Conservation (phyloP, 495 filamentous ascomycete species). For the Barbatosphaeria neglecta region DNA sequence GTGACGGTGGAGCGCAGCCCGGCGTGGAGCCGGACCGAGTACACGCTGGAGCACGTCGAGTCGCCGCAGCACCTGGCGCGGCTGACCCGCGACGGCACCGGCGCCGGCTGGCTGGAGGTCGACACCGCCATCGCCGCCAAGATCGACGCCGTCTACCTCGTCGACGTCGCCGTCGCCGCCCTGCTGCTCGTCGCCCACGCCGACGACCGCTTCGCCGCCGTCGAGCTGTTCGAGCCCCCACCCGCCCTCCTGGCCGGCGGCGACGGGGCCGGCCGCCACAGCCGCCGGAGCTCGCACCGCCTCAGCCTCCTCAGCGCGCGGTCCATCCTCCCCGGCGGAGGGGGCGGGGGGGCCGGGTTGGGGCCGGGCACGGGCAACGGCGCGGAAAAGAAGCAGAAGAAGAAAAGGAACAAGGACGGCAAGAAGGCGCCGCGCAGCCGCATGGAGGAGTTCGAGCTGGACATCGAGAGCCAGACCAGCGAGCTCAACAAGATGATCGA, state of each 20-base stretch:
- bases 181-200: constrained; percentile 57
- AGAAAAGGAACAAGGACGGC: no score
- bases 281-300: constrained; percentile 12
- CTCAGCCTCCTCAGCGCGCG: constrained; percentile 13
- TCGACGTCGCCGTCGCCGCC: constrained; percentile 63
- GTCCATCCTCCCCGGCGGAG: constrained; percentile 8
- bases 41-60: constrained; percentile 50
- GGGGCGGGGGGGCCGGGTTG: no score
- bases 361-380: constrained; percentile 7
- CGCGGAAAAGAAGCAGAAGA: constrained; percentile 8
- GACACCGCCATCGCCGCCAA: constrained; percentile 38
- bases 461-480: constrained; percentile 41
- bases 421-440: no score
- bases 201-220: constrained; percentile 36
- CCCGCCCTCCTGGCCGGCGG: constrained; percentile 17
- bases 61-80: constrained; percentile 38
- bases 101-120: constrained; percentile 39
- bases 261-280: constrained; percentile 1
- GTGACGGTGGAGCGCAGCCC: constrained; percentile 37
- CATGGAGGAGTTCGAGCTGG: constrained; percentile 44
- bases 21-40: constrained; percentile 45
- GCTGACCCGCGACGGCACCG: constrained; percentile 40
- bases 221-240: constrained; percentile 43
- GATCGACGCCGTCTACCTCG: constrained; percentile 53
- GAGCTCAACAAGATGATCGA: constrained; percentile 23